Evolutionary conservation across 495 filamentous ascomycete species (phyloP).

Genomic region (Jackrogersella minutella): DNA sequence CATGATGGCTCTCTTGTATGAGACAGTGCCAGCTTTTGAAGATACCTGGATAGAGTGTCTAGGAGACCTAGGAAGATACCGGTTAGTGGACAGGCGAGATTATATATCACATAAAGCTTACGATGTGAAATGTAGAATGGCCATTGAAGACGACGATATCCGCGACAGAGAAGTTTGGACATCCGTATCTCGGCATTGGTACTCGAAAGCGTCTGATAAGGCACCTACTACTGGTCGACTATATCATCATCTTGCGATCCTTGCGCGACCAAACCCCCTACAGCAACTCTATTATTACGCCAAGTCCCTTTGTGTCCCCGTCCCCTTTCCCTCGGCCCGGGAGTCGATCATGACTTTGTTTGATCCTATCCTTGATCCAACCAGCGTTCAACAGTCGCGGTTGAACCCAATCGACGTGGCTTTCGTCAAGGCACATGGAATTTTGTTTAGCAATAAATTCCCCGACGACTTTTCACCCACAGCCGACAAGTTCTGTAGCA

Average conservation of each 20-base stretch:
- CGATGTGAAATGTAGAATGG: conserved; percentile 58
- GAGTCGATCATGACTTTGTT: conserved; percentile 78
- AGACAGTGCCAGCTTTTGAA: conserved; percentile 73
- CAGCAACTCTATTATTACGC: conserved; percentile 76
- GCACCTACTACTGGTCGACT: conserved; percentile 72
- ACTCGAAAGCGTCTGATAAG: conserved; percentile 74
- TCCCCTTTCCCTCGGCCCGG: conserved; percentile 67
- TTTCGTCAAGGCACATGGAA: conserved; percentile 71
- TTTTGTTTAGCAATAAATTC: conserved; percentile 67
- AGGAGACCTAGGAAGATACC: conserved; percentile 68
- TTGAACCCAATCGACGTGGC: conserved; percentile 52
- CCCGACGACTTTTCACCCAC: conserved; percentile 56
- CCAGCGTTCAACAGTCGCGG: conserved; percentile 41
- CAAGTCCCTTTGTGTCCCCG: conserved; percentile 51
- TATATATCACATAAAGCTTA: conserved; percentile 1
- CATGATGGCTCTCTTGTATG: conserved; percentile 74
- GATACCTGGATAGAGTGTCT: conserved; percentile 88
- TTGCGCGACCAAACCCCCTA: conserved; percentile 73
- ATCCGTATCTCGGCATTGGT: conserved; percentile 76
- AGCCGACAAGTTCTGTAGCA: conserved; percentile 59
- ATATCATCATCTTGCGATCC: conserved; percentile 81
- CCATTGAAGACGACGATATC: conserved; percentile 72
- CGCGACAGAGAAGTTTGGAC: conserved; percentile 77
- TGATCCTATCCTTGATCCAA: conserved; percentile 65
- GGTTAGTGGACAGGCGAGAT: conserved; percentile 25